Base-by-base conservation (phyloP, 140 eudicot species). In the Senecio squalidus region DNA sequence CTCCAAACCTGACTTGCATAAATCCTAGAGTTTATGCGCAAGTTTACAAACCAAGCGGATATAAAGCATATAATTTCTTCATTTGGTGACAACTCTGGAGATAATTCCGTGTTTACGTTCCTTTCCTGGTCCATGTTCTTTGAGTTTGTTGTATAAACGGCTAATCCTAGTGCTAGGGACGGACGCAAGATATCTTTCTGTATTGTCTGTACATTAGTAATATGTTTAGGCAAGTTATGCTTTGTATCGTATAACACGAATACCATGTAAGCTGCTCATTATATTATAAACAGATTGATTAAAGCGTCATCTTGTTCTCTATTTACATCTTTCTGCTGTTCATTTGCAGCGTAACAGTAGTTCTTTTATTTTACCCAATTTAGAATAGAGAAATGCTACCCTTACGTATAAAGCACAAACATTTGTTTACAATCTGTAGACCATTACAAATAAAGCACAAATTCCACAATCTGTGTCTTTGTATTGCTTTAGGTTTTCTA, bases 1-100 rank as follows among this genome's bases (percentile, higher is more conserved):
- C 85, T 82, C 29, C 78, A 68, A 56, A 81, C 44, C 33, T 70
- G 61, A 77, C 68, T 58, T 39, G 21, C 68, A 11, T 62, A 49
- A 47, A 47, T 15, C 21, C 7, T 50, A 60, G 27, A 48, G 36
- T 49, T 58, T 49, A 59, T 58, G 9, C 16, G 13, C 20, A 17
- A 6, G 16, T 50, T 59, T 36, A 45, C 68, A 58, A 58, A 69
- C 6, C 10, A n/a, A 58, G 5, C 18, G 36, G 38, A 68, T 39
- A 6, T 28, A 10, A 26, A 47, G n/a, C 45, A 13, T 55, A 39
- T 1, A 41, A 14, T 41, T 46, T 24, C 4, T 33, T 56, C 59
- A 68, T 47, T 45, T 1, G 3, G 43, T 52, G 48, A 16, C 14
- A 1, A 14, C n/a, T 20, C 5, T 3, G 38, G 22, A 43, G 17